A percentile compares a stretch with the other conserved stretches of the same genome.
phyloP scores from a whole-genome alignment of 2,329 filamentous ascomycete genomes.

The Chaetothyriales sp. region DNA sequence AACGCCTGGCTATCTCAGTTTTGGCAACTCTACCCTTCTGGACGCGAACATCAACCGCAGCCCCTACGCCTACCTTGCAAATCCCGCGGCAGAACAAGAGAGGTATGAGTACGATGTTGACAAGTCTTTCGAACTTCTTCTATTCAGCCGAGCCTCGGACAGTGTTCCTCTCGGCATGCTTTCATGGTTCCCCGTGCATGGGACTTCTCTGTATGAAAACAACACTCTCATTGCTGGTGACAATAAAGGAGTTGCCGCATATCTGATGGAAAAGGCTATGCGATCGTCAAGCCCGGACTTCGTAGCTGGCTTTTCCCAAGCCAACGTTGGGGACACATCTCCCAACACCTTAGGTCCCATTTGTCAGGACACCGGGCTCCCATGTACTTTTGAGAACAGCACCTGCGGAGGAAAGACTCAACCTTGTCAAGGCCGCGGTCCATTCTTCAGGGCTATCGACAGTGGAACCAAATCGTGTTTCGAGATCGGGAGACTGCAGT shows the following conservation, averaged over 20 bases:
- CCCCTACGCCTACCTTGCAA: conserved; percentile 73
- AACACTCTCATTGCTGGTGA: conserved; percentile 88
- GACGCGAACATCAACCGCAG: conserved; percentile 83
- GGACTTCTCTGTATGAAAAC: conserved; percentile 80
- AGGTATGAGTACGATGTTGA: conserved; percentile 55
- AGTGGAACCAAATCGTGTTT: conserved; percentile 37
- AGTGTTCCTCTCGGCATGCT: conserved; percentile 65
- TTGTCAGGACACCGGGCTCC: conserved; percentile 63
- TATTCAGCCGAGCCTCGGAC: conserved; percentile 61
- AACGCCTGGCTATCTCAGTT: conserved; percentile 53
- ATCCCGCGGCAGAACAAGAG: conserved; percentile 61
- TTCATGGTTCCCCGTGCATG: conserved; percentile 86
- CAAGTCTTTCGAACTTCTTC: conserved; percentile 66
- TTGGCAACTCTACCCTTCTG: conserved; percentile 54
- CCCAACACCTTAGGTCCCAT: conserved; percentile 79
- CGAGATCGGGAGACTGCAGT: conserved; percentile 36
- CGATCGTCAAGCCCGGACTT: conserved; percentile 38
- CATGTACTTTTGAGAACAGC: conserved; percentile 52
- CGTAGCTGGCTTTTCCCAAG: conserved; percentile 83
- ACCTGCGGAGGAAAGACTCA: conserved; percentile 48
- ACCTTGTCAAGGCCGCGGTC: conserved; percentile 33
- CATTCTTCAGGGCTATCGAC: conserved; percentile 31
- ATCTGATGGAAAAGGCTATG: conserved; percentile 56
- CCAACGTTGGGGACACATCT: conserved; percentile 80
- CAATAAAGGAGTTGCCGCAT: conserved; percentile 88